Evolutionary conservation across 148 eudicot species (phyloP).

Genomic region (Dianthus caryophyllus): DNA sequence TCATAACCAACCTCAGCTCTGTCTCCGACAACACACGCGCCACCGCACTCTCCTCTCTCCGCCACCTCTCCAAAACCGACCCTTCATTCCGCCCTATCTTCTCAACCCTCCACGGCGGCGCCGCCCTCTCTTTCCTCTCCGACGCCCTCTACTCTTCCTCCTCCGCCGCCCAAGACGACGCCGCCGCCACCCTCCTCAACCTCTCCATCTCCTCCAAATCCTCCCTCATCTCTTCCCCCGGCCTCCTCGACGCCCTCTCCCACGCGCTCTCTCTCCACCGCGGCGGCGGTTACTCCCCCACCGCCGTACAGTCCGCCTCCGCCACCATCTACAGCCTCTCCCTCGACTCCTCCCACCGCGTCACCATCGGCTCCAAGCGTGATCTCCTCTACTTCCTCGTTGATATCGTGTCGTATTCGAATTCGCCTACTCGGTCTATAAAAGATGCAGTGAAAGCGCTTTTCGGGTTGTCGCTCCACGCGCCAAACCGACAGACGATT

Average conservation of each 20-base stretch:
- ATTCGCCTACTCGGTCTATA: conserved; percentile 38
- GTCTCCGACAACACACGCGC: conserved; percentile 70
- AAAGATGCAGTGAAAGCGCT: conserved; percentile 73
- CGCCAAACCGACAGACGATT: conserved; percentile 39
- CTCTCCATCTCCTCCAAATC: conserved; percentile 59
- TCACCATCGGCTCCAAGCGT: conserved; percentile 64
- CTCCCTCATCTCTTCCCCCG: conserved; percentile 50
- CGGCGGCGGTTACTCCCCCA: conserved; percentile 25
- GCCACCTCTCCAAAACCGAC: conserved; percentile 62
- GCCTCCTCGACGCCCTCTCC: conserved; percentile 73
- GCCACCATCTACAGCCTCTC: conserved; percentile 58
- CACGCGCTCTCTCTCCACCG: conserved; percentile 51
- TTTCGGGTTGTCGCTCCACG: conserved; percentile 55
- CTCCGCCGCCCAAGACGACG: conserved; percentile 50
- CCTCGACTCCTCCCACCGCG: conserved; percentile 40
- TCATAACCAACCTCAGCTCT: conserved; percentile 61
- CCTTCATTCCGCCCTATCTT: conserved; percentile 55
- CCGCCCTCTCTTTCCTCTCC: conserved; percentile 57
- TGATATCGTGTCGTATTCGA: conserved; percentile 40
- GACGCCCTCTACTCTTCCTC: conserved; percentile 62
- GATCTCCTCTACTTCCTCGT: conserved; percentile 63
- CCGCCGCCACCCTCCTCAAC: conserved; percentile 75
- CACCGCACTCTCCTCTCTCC: conserved; percentile 69
- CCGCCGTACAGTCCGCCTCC: conserved; percentile 58
- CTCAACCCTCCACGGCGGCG: conserved; percentile 53